Percentiles rank a stretch among this genome's conserved stretches.
Conservation (phyloP, 257 asterid species). For the Eucommia ulmoides region DNA sequence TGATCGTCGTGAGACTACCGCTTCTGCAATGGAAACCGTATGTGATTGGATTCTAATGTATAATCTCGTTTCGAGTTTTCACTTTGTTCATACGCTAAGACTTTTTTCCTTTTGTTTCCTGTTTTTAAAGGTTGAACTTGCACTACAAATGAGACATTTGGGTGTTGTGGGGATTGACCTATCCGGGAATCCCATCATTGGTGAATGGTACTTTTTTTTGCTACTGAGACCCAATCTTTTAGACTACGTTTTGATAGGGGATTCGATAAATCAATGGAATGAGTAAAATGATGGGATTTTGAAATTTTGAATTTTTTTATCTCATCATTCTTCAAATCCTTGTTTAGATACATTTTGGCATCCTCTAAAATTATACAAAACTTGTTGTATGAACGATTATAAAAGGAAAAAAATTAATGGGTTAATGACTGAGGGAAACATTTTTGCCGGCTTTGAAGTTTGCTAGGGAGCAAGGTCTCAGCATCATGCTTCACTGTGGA, state of each 20-base stretch:
- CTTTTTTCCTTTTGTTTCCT: too few relatives aligned
- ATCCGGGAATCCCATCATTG: constrained; percentile 67
- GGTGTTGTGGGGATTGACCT: background rate
- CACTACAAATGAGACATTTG: background rate
- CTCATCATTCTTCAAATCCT: too few relatives aligned
- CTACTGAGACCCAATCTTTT: too few relatives aligned
- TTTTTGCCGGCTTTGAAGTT: constrained; percentile 71
- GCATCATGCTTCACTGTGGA: constrained; percentile 83
- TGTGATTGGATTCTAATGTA: background rate
- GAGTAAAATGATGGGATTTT: too few relatives aligned
- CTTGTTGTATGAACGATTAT: background rate
- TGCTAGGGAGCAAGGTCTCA: constrained; percentile 74
- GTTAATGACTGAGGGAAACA: constrained; percentile 61
- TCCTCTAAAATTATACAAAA: background rate
- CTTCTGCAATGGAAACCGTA: background rate
- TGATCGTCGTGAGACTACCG: background rate
- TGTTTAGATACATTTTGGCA: too few relatives aligned
- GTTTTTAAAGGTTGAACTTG: background rate
- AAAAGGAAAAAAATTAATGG: too few relatives aligned
- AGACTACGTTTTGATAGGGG: too few relatives aligned
- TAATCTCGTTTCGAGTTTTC: background rate
- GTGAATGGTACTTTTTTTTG: constrained; percentile 85
- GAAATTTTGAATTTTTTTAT: too few relatives aligned
- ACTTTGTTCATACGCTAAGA: background rate
- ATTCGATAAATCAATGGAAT: too few relatives aligned